Conservation (phyloP, 345 rosid genomes). For the Salix brachista region DNA sequence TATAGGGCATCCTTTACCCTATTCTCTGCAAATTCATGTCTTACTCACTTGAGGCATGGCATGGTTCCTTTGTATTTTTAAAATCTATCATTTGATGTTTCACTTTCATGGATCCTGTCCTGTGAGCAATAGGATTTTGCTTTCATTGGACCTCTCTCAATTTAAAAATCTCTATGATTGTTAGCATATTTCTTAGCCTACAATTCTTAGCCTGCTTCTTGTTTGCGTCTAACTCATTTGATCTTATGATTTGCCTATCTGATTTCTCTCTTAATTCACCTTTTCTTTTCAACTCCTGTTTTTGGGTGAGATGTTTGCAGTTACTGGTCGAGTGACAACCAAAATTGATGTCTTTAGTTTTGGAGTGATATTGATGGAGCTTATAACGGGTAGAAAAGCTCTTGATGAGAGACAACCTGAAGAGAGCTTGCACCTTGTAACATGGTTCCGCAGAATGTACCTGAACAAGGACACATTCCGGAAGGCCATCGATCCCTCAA, state of each 20-base stretch:
- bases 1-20: not conserved
- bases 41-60: not conserved
- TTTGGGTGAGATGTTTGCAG: conserved; percentile 10
- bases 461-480: conserved; percentile 18
- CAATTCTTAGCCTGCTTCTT: not conserved
- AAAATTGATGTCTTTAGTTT: conserved; percentile 28
- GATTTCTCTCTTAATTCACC: not conserved
- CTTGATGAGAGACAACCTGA: conserved; percentile 23
- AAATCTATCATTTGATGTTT: not conserved
- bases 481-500: conserved; percentile 21
- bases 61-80: not conserved
- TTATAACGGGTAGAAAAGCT: conserved; percentile 31
- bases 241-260: not conserved
- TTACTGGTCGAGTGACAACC: conserved; percentile 30
- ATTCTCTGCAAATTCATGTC: not conserved
- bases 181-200: not conserved
- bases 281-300: not conserved
- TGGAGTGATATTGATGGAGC: conserved; percentile 30
- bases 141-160: not conserved
- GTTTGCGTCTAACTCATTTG: not conserved
- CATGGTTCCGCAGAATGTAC: conserved; percentile 28
- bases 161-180: not conserved
- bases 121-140: not conserved
- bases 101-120: not conserved
- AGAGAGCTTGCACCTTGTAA: conserved; percentile 27